Base-by-base conservation (phyloP, 306 rosid species). In the Vicia villosa region DNA sequence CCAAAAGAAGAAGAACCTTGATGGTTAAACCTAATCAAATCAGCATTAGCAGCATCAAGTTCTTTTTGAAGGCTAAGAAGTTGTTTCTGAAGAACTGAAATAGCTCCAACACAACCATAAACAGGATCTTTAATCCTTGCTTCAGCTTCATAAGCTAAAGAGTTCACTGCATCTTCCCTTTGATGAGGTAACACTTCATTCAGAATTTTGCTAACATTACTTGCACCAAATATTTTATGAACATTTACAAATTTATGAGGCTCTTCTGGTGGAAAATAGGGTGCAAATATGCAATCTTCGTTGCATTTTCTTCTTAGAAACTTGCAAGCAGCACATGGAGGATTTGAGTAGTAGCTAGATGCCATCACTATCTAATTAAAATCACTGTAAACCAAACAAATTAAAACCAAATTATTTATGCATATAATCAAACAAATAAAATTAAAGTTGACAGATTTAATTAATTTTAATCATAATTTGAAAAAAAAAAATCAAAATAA, bases 241-340 rank as follows among this genome's bases (percentile, higher is more conserved):
- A 92, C 98, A 19, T 86, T 90, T 1, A 87, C 88, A 50, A 92
- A 93, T 56, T 93, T 93, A 11, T 87, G 91, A 0, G 96, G 95
- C 85, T 89, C 96, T 58, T 89, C 95, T 8, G 96, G 88, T 7
- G 98, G 96, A 45, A 92, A 92, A 72, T 89, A 92, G 6, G 96
- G 91, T 0, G 96, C 96, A 24, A 90, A 92, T 0, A 88, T 76
- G 78, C 98, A 92, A 30, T 85, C 91, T 0, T 91, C 88, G 79
- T 81, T 79, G 83, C 98, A 92, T 74, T 90, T 92, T 58, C 96
- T 78, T 56, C 98, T 78, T 32, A 92, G 26, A 70, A 92, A 90
- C 72, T 92, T 92, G 86, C 98, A 92, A 12, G 96, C 98, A 3
- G 98, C 98, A 72, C 98, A 92, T 4, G 98, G 98, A 43, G 96